Conservation (phyloP, 805 yeast genomes). For the Nakazawaea siamensis region DNA sequence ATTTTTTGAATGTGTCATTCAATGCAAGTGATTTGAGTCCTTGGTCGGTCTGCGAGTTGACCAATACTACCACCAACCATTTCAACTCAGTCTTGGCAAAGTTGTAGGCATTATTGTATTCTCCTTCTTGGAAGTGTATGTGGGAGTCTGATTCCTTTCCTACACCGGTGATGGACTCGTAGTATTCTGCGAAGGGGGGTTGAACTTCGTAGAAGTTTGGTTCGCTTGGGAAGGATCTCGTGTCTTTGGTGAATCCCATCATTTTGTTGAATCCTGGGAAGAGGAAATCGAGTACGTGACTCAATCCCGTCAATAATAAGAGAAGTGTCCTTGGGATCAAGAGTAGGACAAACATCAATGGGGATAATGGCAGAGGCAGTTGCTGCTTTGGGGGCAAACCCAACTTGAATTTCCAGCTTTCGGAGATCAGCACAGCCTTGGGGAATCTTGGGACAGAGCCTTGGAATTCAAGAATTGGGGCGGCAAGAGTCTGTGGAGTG, state of each 20-base stretch:
- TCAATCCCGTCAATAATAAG: slow-evolving; percentile 30
- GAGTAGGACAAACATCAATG: slow-evolving; percentile 43
- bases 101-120: slow-evolving; percentile 34
- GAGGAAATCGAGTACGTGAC: slow-evolving; percentile 23
- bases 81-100: slow-evolving; percentile 31
- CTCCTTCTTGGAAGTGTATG: slow-evolving; percentile 19
- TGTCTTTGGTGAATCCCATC: slow-evolving; percentile 20
- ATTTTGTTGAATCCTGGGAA: slow-evolving; percentile 25
- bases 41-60: slow-evolving; percentile 35
- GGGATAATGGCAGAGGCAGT: slow-evolving; percentile 12
- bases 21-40: slow-evolving; percentile 38
- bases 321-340: slow-evolving; percentile 46
- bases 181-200: slow-evolving; percentile 12
- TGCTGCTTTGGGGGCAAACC: slow-evolving; percentile 14
- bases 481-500: slow-evolving; percentile 12
- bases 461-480: slow-evolving; percentile 13
- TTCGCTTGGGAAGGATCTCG: slow-evolving; percentile 21
- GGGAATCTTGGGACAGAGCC: slow-evolving; percentile 25
- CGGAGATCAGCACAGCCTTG: slow-evolving; percentile 25
- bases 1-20: slow-evolving; percentile 33
- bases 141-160: slow-evolving; percentile 6
- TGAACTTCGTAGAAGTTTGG: slow-evolving; percentile 18
- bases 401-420: slow-evolving; percentile 27
- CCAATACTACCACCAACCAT: slow-evolving; percentile 46
- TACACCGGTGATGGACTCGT: slow-evolving; percentile 10